Conservation (phyloP, 176 grass and related monocot genomes). For the Hordeum vulgare region MorexV3_pseudomolecules_assembly NC_058521.1:336955700-336956199, state of each 20-base stretch:
- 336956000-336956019: constrained; percentile 65
- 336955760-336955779: neutral
- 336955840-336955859: neutral
- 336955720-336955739: constrained; percentile 80
- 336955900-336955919: neutral
- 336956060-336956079: constrained; percentile 4
- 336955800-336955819: too few species aligned
- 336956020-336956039: constrained; percentile 42
- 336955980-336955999: constrained; percentile 86
- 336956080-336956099: too few species aligned
- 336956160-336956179: constrained; percentile 21
- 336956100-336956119: neutral
- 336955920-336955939: too few species aligned
- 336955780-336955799: neutral
- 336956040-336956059: constrained; percentile 41
- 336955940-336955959: neutral
- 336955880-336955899: neutral
- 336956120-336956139: neutral
- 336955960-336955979: neutral
- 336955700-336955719: constrained; percentile 89
- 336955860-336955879: neutral
- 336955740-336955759: constrained; percentile 25
- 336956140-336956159: constrained; percentile 12
- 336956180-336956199: neutral
- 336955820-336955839: neutral